These are phyloP conservation scores for Halophytophthora polymorphica DNA, from an alignment of 352 stramenopile genomes.

Conservation along the genomic window DNA sequence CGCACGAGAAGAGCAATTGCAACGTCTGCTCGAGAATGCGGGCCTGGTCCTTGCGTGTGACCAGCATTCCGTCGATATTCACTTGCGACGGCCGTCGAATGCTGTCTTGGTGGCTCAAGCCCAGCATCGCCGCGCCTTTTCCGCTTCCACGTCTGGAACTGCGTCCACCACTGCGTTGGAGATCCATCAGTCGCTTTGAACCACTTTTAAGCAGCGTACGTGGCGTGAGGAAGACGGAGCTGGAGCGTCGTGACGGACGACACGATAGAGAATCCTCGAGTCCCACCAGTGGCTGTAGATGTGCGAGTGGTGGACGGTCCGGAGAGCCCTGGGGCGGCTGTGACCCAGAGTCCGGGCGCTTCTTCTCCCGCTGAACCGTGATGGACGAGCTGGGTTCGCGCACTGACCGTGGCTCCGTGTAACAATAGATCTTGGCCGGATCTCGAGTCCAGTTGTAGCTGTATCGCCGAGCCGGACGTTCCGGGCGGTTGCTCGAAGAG, in stretches of 20 bases:
- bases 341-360: background rate
- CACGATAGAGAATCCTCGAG: background rate
- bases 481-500: background rate
- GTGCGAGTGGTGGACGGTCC: slow-evolving; percentile 12
- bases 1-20: slow-evolving; percentile 33
- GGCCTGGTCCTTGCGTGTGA: slow-evolving; percentile 27
- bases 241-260: slow-evolving; percentile 5
- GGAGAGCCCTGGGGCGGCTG: slow-evolving; percentile 5
- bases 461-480: background rate
- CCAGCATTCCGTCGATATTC: slow-evolving; percentile 23
- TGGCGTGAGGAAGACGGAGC: slow-evolving; percentile 24
- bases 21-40: slow-evolving; percentile 27
- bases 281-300: slow-evolving; percentile 6
- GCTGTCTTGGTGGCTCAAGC: background rate
- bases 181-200: slow-evolving; percentile 21
- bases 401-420: slow-evolving; percentile 10
- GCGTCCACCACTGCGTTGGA: slow-evolving; percentile 10
- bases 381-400: background rate
- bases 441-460: slow-evolving; percentile 21
- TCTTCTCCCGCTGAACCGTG: slow-evolving; percentile 9
- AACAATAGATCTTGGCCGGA: slow-evolving; percentile 15
- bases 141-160: background rate
- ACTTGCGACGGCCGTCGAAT: slow-evolving; percentile 12
- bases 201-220: slow-evolving; percentile 16
- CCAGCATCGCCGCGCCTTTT: background rate